These are phyloP conservation scores for Kazachstania kunashirensis DNA, from an alignment of 805 yeast genomes.

Conservation along the genomic window DNA sequence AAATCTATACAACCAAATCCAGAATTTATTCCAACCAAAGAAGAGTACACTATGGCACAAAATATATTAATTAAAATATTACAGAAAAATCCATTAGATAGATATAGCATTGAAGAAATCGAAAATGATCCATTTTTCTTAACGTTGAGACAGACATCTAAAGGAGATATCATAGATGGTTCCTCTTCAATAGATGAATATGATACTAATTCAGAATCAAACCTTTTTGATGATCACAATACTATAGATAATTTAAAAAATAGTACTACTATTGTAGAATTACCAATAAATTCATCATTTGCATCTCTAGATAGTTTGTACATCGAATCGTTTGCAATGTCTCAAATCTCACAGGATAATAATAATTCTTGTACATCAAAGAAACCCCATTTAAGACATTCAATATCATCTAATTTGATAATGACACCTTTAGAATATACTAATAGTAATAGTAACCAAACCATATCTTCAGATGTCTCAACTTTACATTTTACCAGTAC, in stretches of 20 bases:
- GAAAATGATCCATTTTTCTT: constrained; percentile 60
- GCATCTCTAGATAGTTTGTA: constrained; percentile 62
- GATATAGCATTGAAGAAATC: constrained; percentile 64
- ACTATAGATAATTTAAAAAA: too few species aligned
- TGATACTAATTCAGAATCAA: too few species aligned
- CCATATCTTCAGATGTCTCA: neutral
- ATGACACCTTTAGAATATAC: neutral
- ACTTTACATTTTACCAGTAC: neutral
- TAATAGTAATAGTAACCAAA: neutral
- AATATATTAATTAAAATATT: constrained; percentile 56
- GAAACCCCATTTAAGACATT: neutral
- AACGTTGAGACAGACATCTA: too few species aligned
- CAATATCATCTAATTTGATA: constrained; percentile 2
- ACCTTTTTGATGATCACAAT: too few species aligned
- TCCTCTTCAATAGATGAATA: too few species aligned
- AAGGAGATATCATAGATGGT: too few species aligned
- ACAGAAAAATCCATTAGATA: constrained; percentile 54
- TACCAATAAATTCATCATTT: constrained; percentile 64
- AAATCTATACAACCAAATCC: constrained; percentile 21
- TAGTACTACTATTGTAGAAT: constrained; percentile 42
- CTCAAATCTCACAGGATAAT: constrained; percentile 8
- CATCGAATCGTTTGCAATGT: constrained; percentile 40
- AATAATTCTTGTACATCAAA: neutral
- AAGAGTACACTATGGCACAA: constrained; percentile 37
- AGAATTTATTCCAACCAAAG: constrained; percentile 29